Conservation (phyloP, 2,329 filamentous ascomycete species). For the Aureobasidium sp. region DNA sequence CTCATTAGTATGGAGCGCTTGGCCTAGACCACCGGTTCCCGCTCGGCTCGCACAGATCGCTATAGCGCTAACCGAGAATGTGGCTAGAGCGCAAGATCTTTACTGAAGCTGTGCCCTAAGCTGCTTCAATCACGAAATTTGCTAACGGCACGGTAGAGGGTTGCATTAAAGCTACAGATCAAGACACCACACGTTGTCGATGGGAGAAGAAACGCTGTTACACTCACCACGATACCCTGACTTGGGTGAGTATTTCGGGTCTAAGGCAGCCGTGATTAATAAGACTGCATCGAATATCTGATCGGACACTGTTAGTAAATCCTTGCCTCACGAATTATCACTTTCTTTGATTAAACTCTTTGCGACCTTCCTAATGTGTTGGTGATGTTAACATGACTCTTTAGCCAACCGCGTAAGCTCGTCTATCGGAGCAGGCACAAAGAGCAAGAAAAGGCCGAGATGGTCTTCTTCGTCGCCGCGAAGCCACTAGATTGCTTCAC, state of each 20-base stretch:
- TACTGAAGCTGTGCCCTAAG: background rate
- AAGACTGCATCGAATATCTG: background rate
- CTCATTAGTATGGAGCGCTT: background rate
- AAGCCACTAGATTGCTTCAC: too few species aligned
- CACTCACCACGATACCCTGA: too few species aligned
- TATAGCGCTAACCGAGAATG: background rate
- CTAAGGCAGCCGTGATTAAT: too few species aligned
- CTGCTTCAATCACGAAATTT: background rate
- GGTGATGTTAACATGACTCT: background rate
- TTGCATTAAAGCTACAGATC: too few species aligned
- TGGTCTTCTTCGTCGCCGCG: too few species aligned
- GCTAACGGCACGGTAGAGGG: background rate
- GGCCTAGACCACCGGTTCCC: background rate
- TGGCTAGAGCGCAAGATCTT: background rate
- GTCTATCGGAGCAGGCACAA: background rate
- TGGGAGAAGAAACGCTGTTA: too few species aligned
- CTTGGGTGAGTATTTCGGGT: too few species aligned
- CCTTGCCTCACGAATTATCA: background rate
- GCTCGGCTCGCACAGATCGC: slow-evolving; percentile 2
- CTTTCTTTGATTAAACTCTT: background rate
- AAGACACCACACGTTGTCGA: background rate
- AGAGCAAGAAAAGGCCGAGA: background rate
- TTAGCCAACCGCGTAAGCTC: background rate
- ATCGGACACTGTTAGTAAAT: background rate
- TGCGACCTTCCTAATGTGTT: background rate